These are phyloP conservation scores for Ganoderma sinense DNA, from an alignment of 1,284 basidiomycete species.

Conservation along the genomic window DNA sequence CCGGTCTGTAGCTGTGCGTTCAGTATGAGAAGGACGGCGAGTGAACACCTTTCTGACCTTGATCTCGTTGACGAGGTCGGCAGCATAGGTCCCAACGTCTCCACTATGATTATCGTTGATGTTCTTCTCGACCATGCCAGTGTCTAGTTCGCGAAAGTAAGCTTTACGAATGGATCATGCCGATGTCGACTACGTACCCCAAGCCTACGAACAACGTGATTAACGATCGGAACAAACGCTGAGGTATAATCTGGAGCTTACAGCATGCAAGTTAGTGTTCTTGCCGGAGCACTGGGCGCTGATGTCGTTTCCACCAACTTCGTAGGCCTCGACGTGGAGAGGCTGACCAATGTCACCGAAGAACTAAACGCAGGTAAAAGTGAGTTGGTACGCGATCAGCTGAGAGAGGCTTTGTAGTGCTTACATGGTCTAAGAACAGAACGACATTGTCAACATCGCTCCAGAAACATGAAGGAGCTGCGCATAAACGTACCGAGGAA, in stretches of 20 bases:
- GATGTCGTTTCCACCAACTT: slow-evolving; percentile 41
- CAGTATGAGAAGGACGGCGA: not conserved
- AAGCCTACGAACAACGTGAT: not conserved
- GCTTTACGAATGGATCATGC: too few relatives aligned
- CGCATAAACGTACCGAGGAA: slow-evolving; percentile 45
- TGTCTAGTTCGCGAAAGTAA: slow-evolving; percentile 41
- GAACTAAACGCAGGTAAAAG: slow-evolving; percentile 41
- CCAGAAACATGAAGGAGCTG: not conserved
- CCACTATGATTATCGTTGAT: slow-evolving; percentile 49
- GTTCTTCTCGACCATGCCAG: slow-evolving; percentile 54
- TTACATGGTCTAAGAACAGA: not conserved
- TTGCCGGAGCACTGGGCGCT: slow-evolving; percentile 37
- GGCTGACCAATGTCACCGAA: slow-evolving; percentile 26
- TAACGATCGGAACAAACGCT: slow-evolving; percentile 12
- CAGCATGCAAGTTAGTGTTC: slow-evolving; percentile 58
- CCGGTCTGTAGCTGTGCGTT: slow-evolving; percentile 44
- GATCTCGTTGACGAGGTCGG: slow-evolving; percentile 51
- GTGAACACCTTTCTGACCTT: slow-evolving; percentile 14
- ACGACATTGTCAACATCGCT: not conserved
- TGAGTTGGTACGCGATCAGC: not conserved
- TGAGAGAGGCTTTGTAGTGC: too few relatives aligned
- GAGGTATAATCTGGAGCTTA: slow-evolving; percentile 33
- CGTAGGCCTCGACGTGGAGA: slow-evolving; percentile 31
- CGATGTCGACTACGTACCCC: not conserved
- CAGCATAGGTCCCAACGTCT: slow-evolving; percentile 46